Percentiles rank a stretch among this genome's conserved stretches.
These are phyloP conservation scores for Clathrospora elynae DNA, from an alignment of 2,329 filamentous ascomycete genomes.

Conservation along the genomic window DNA sequence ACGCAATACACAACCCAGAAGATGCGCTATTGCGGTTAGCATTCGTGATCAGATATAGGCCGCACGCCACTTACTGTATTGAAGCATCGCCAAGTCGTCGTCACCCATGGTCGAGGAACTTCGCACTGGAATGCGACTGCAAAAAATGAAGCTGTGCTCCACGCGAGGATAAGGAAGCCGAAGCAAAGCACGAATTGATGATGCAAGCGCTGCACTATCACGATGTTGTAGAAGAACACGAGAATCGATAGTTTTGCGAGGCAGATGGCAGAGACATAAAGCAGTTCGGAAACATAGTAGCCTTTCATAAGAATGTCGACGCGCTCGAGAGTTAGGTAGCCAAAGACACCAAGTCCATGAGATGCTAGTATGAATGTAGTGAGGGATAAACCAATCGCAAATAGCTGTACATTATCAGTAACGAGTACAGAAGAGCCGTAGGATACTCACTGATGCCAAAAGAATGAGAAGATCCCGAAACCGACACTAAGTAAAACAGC, in stretches of 20 bases:
- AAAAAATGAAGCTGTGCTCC: slow-evolving; percentile 35
- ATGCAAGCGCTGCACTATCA: slow-evolving; percentile 24
- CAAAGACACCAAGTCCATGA: slow-evolving; percentile 29
- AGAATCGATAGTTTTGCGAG: slow-evolving; percentile 41
- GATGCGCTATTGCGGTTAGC: slow-evolving; percentile 30
- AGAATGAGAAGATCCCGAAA: slow-evolving; percentile 36
- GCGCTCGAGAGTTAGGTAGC: slow-evolving; percentile 22
- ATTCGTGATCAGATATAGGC: slow-evolving; percentile 1
- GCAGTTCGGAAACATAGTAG: slow-evolving; percentile 42
- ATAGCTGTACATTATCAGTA: slow-evolving; percentile 29
- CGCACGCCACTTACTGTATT: slow-evolving; percentile 29
- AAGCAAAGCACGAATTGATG: slow-evolving; percentile 28
- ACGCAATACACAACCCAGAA: slow-evolving; percentile 46
- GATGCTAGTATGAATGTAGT: slow-evolving; percentile 33
- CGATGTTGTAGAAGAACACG: slow-evolving; percentile 33
- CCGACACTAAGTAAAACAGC: slow-evolving; percentile 15
- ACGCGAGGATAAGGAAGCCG: slow-evolving; percentile 31
- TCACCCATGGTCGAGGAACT: slow-evolving; percentile 40
- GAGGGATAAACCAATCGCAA: slow-evolving; percentile 35
- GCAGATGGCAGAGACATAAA: slow-evolving; percentile 38
- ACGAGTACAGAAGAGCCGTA: background rate
- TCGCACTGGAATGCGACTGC: slow-evolving; percentile 40
- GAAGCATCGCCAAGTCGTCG: slow-evolving; percentile 34
- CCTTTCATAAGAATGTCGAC: slow-evolving; percentile 36
- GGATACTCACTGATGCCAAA: slow-evolving; percentile 34